phyloP scores from a whole-genome alignment of 306 rosid species.

The Fragaria nilgerrensis region DNA sequence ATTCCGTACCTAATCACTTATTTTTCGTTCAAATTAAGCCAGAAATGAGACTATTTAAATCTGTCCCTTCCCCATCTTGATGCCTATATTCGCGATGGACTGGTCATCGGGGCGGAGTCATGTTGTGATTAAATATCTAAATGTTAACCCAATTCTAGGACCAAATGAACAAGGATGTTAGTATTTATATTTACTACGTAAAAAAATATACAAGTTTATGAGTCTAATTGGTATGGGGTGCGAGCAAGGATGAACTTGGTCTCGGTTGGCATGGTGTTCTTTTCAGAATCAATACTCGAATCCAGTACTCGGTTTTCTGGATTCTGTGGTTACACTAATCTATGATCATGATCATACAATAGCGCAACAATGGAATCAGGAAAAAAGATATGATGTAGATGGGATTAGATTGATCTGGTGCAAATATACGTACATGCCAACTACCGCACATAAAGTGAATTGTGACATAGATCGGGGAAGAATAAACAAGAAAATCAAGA shows the following conservation, averaged over 20 bases:
- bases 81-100: conserved; percentile 28
- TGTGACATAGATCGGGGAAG: neutral
- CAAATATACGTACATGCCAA: neutral
- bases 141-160: no score
- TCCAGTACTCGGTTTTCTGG: neutral
- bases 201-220: no score
- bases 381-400: neutral
- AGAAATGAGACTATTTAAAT: conserved; percentile 1
- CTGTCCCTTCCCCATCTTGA: neutral
- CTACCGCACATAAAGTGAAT: neutral
- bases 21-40: conserved; percentile 11
- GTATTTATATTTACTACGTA: no score
- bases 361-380: neutral
- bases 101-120: neutral
- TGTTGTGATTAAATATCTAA: conserved; percentile 1
- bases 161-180: no score
- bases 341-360: no score
- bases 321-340: neutral
- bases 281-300: neutral
- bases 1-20: conserved; percentile 28
- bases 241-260: neutral
- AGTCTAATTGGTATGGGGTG: no score
- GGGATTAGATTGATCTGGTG: neutral
- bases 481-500: no score
- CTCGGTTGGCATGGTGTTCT: neutral